Evolutionary conservation across 2,329 filamentous ascomycete species (phyloP).

Genomic region (Cyphellophora europaea): DNA sequence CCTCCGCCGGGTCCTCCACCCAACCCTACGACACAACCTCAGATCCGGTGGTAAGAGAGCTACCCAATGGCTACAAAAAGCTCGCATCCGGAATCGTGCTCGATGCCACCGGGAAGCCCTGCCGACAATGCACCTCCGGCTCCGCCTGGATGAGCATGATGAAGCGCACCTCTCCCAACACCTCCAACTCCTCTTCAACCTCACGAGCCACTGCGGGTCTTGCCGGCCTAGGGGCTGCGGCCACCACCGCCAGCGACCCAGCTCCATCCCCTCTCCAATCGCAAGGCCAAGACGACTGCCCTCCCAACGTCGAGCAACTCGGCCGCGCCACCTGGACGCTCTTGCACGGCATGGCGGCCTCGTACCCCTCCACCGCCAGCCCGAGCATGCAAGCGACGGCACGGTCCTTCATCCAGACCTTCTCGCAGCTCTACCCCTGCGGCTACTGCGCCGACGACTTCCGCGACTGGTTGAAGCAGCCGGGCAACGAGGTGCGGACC

Average conservation of each 20-base stretch:
- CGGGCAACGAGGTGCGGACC: conserved; percentile 54
- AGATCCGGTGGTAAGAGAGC: not conserved
- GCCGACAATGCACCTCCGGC: conserved; percentile 38
- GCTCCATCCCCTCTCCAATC: conserved; percentile 19
- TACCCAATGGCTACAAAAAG: conserved; percentile 1
- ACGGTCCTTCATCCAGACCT: conserved; percentile 65
- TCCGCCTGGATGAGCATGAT: conserved; percentile 37
- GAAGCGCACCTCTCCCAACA: conserved; percentile 19
- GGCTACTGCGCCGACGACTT: conserved; percentile 95
- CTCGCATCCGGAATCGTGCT: conserved; percentile 22
- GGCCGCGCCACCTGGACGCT: conserved; percentile 89
- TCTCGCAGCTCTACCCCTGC: conserved; percentile 86
- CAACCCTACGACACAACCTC: not conserved
- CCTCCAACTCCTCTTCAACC: conserved; percentile 17
- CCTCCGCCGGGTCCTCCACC: not conserved
- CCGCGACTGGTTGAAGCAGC: conserved; percentile 62
- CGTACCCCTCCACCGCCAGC: conserved; percentile 66
- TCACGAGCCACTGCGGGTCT: conserved; percentile 25
- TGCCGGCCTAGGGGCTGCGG: conserved; percentile 12
- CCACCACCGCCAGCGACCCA: conserved; percentile 21
- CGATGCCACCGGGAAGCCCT: conserved; percentile 39
- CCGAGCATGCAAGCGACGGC: conserved; percentile 65
- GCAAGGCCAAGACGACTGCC: conserved; percentile 58
- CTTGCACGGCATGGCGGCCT: conserved; percentile 81
- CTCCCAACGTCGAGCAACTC: conserved; percentile 78